Conservation (phyloP, 495 filamentous ascomycete species). For the Neurospora hispaniola region DNA sequence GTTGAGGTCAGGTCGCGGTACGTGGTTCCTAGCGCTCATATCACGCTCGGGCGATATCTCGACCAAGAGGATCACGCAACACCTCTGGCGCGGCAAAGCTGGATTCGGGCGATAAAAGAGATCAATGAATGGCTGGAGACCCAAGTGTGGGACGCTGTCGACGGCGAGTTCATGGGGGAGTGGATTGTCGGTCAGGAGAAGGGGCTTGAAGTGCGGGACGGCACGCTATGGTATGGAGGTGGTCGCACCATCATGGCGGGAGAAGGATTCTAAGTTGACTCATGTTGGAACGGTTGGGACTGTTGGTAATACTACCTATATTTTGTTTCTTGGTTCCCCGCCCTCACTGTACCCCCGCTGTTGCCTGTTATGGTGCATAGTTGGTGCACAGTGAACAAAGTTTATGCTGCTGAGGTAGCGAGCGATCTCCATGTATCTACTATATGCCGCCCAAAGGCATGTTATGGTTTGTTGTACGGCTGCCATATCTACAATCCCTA, state of each 20-base stretch:
- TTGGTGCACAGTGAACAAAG: not conserved
- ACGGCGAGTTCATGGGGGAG: slow-evolving; percentile 31
- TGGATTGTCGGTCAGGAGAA: slow-evolving; percentile 74
- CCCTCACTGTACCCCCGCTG: not conserved
- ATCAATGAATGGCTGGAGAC: slow-evolving; percentile 61
- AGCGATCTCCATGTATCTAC: not conserved
- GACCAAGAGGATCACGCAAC: slow-evolving; percentile 37
- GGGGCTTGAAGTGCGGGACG: slow-evolving; percentile 59
- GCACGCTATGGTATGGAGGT: slow-evolving; percentile 75
- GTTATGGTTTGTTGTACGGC: not conserved
- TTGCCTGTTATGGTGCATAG: not conserved
- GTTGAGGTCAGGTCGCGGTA: slow-evolving; percentile 63
- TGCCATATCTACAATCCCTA: not conserved
- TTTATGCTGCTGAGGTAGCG: not conserved
- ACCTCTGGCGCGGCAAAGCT: slow-evolving; percentile 39
- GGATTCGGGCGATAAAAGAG: slow-evolving; percentile 59
- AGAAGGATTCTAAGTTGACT: slow-evolving; percentile 40
- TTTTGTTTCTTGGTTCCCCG: not conserved
- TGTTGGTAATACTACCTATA: not conserved
- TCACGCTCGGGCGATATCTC: slow-evolving; percentile 77
- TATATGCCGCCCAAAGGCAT: not conserved
- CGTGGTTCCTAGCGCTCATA: slow-evolving; percentile 75
- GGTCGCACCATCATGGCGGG: slow-evolving; percentile 54
- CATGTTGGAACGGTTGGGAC: not conserved
- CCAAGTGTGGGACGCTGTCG: slow-evolving; percentile 52